Evolutionary conservation across 352 stramenopile species (phyloP), one percentile per base, ranked within the genome.

Genomic region (Blastocystis sp.): DNA sequence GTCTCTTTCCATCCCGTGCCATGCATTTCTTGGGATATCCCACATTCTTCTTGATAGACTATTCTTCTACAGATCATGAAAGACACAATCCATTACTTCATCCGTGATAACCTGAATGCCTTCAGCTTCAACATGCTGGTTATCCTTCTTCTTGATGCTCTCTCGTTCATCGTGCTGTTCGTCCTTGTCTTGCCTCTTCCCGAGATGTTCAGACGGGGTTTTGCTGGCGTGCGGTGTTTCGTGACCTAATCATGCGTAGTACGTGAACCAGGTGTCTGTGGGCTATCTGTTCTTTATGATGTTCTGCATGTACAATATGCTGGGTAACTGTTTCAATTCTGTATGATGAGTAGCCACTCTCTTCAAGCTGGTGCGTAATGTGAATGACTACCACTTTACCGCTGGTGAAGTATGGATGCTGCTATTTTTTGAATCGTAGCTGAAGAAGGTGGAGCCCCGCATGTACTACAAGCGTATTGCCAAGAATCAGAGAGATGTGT

Each of bases 401-500:
- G 52, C n/a, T 17, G 7, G 24, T 7, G n/a, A 76, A 2, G 66
- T 76, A 38, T 3, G 11, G 7, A 48, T 76, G 14, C 1, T 14
- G 48, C 52, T 14, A 2, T 4, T 52, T 14, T 21, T 57, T 76
- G 42, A 57, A 21, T 28, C 28, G 2, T 76, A 84, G 74, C 10
- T 21, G 19, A 42, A 42, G 45, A 84, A 7, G 6, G 74, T 42
- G 14, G 34, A 45, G 2, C 57, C 48, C 52, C 54, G 57, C 24
- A 14, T 48, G 10, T 84, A 69, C 74, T 84, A 57, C 45, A 84
- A 84, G 74, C 48, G 74, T 59, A 17, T 84, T 70, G 74, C 74
- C 14, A 84, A 84, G 74, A 84, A 84, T 48, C 74, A 84, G 74
- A 84, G 74, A 69, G 74, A 84, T 84, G 34, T 84, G 21, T 19